Evolutionary conservation across 345 rosid genomes (phyloP).

Genomic region (Eucalyptus lansdowneana): DNA sequence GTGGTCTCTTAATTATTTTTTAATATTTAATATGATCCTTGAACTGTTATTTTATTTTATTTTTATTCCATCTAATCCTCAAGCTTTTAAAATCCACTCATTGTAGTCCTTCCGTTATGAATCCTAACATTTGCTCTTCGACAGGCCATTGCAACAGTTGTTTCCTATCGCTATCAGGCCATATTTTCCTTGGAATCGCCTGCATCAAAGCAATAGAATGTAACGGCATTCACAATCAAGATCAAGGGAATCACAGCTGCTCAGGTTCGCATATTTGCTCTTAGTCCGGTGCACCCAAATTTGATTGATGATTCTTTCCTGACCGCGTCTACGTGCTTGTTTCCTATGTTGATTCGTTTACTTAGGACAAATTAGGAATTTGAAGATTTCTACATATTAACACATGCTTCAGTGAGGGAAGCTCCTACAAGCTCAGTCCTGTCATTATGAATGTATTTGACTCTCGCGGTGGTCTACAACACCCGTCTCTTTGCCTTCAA

Average conservation of each 20-base stretch:
- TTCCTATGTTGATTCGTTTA: neutral
- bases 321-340: neutral
- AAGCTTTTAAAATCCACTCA: neutral
- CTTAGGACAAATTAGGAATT: neutral
- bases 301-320: neutral
- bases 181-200: slow-evolving; percentile 54
- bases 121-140: slow-evolving; percentile 10
- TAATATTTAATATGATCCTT: neutral
- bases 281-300: neutral
- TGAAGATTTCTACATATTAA: neutral
- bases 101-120: neutral
- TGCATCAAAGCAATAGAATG: neutral
- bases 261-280: slow-evolving; percentile 11
- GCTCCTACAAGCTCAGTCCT: neutral
- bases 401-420: neutral
- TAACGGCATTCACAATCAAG: neutral
- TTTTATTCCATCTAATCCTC: neutral
- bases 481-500: slow-evolving; percentile 52
- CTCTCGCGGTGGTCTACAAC: slow-evolving; percentile 8
- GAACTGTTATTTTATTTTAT: neutral
- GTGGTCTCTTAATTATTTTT: neutral
- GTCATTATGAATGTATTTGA: slow-evolving; percentile 28
- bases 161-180: slow-evolving; percentile 42
- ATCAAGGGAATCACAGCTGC: slow-evolving; percentile 54
- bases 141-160: slow-evolving; percentile 71